phyloP scores from a whole-genome alignment of 2,329 filamentous ascomycete species.

The Alternaria atra region DNA sequence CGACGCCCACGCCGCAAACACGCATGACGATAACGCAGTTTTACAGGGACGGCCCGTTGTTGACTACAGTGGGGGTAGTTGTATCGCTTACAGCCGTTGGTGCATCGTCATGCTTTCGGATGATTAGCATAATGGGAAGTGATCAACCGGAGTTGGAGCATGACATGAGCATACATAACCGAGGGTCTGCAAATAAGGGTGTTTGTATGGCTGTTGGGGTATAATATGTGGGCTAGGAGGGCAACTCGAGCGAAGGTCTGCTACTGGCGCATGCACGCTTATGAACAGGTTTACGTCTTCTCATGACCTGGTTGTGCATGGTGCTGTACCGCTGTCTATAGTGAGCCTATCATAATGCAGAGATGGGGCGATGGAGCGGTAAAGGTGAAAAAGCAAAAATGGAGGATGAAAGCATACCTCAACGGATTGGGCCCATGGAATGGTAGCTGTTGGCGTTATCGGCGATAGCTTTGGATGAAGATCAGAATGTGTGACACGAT shows the following conservation, averaged over 20 bases:
- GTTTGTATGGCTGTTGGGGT: neutral
- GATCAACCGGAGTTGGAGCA: neutral
- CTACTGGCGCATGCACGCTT: neutral
- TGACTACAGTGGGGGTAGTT: neutral
- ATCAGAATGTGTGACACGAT: neutral
- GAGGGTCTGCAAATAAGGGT: neutral
- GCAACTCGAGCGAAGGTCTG: neutral
- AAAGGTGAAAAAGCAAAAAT: neutral
- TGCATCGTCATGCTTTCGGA: neutral
- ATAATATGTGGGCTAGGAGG: neutral
- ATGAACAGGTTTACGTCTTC: neutral
- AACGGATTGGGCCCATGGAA: neutral
- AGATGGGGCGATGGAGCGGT: neutral
- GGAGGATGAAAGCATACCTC: neutral
- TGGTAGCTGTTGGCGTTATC: neutral
- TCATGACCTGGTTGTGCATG: constrained; percentile 4
- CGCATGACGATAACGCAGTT: neutral
- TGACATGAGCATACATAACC: neutral
- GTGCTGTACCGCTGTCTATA: neutral
- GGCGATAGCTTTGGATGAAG: neutral
- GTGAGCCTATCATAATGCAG: neutral
- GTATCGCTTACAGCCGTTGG: neutral
- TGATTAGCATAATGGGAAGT: neutral
- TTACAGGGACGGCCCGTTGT: constrained; percentile 5
- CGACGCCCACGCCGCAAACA: neutral